A percentile compares a stretch with the other conserved stretches of the same genome.
These are phyloP conservation scores for Microsporum ferrugineum DNA, from an alignment of 2,329 filamentous ascomycete species.

Conservation along the genomic window DNA sequence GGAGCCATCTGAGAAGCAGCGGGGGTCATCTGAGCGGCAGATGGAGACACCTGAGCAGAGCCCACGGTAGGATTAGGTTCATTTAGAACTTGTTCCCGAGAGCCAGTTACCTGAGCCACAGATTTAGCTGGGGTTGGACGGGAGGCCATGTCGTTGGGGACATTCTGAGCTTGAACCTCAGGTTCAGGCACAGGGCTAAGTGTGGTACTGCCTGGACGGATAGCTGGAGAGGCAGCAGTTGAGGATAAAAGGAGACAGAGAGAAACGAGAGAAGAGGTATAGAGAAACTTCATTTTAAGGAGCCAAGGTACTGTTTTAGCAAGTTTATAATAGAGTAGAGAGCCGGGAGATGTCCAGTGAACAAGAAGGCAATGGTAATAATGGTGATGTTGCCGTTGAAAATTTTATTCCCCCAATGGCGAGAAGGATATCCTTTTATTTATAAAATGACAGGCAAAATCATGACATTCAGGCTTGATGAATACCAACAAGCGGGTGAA, in stretches of 20 bases:
- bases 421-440: neutral
- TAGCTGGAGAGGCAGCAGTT: neutral
- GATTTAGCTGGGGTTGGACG: neutral
- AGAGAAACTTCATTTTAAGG: neutral
- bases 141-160: neutral
- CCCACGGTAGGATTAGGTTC: neutral
- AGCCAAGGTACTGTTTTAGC: neutral
- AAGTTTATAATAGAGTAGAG: too few species aligned
- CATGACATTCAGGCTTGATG: neutral
- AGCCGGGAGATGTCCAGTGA: too few species aligned
- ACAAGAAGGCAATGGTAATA: too few species aligned
- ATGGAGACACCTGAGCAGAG: neutral
- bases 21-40: neutral
- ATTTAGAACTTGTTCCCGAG: neutral
- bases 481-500: neutral
- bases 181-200: neutral
- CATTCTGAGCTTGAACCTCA: neutral
- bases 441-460: neutral
- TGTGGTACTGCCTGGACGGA: neutral
- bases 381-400: neutral
- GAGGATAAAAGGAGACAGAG: neutral
- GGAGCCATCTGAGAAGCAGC: neutral
- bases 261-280: neutral
- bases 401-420: neutral
- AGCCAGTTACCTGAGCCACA: neutral